Conservation (phyloP, 1,139 yeast genomes). For the Candida frijolesensis region DNA sequence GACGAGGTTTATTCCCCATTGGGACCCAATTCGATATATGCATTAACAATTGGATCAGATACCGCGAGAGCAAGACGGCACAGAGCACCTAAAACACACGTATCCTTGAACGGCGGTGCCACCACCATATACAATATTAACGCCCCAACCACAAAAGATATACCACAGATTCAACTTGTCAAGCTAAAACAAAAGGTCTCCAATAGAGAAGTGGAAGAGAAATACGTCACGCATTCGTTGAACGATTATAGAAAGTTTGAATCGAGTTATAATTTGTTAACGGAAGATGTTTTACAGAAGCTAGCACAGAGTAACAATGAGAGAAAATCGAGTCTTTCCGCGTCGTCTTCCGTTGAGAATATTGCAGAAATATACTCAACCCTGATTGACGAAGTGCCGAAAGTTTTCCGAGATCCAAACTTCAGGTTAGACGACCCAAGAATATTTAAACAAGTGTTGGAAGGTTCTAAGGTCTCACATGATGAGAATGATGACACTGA, state of each 20-base stretch:
- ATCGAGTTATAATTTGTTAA: constrained; percentile 47
- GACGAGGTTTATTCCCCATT: constrained; percentile 53
- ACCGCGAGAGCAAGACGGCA: constrained; percentile 38
- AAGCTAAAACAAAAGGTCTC: constrained; percentile 54
- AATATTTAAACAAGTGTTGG: constrained; percentile 73
- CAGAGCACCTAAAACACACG: constrained; percentile 34
- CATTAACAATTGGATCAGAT: constrained; percentile 65
- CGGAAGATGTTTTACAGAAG: constrained; percentile 51
- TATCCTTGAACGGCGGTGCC: constrained; percentile 44
- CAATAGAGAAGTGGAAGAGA: constrained; percentile 44
- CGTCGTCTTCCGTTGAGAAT: constrained; percentile 18
- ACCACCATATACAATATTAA: constrained; percentile 48
- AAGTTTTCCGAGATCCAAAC: constrained; percentile 63
- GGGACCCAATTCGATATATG: constrained; percentile 80
- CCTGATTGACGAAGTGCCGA: constrained; percentile 53
- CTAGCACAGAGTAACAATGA: constrained; percentile 23
- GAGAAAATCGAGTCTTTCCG: constrained; percentile 15
- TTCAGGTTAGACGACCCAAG: constrained; percentile 90
- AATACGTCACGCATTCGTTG: constrained; percentile 45
- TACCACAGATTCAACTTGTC: constrained; percentile 78
- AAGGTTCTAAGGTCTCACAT: constrained; percentile 45
- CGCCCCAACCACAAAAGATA: constrained; percentile 79
- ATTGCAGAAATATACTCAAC: constrained; percentile 10
- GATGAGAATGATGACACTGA: constrained; percentile 19
- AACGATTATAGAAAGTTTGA: constrained; percentile 60